These are phyloP conservation scores for Chytriomyces sp. DNA, from an alignment of 192 early-diverging fungal species.

Conservation along the genomic window DNA sequence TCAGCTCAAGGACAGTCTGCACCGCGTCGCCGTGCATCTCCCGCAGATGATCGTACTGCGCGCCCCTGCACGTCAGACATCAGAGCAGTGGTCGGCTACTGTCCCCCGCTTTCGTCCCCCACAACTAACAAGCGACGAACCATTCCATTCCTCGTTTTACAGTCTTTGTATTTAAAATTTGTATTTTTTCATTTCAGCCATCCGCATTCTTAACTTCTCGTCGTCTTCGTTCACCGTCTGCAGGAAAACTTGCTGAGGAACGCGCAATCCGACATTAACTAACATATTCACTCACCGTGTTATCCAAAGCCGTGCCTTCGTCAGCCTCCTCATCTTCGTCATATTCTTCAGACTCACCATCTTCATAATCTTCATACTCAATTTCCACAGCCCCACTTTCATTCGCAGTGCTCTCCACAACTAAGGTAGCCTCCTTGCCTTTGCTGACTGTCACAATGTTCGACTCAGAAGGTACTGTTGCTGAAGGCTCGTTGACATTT, in stretches of 20 bases:
- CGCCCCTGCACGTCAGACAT: conserved; percentile 30
- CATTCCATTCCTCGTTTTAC: neutral
- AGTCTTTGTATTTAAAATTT: neutral
- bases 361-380: conserved; percentile 35
- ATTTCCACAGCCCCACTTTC: conserved; percentile 24
- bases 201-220: neutral
- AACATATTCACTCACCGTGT: neutral
- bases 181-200: conserved; percentile 21
- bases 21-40: conserved; percentile 62
- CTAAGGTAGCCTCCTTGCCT: conserved; percentile 17
- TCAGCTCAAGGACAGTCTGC: conserved; percentile 57
- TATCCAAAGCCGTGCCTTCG: neutral
- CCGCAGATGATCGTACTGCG: conserved; percentile 40
- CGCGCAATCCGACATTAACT: neutral
- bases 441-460: too few relatives aligned
- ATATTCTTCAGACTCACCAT: conserved; percentile 42
- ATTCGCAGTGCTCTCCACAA: conserved; percentile 28
- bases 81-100: neutral
- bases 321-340: conserved; percentile 39
- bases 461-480: too few relatives aligned
- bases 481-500: too few relatives aligned
- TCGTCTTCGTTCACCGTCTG: conserved; percentile 23
- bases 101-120: neutral
- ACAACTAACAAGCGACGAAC: neutral
- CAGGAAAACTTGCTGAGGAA: neutral